These are phyloP conservation scores for Parathielavia appendiculata DNA, from an alignment of 495 filamentous ascomycete species.

Conservation along the genomic window DNA sequence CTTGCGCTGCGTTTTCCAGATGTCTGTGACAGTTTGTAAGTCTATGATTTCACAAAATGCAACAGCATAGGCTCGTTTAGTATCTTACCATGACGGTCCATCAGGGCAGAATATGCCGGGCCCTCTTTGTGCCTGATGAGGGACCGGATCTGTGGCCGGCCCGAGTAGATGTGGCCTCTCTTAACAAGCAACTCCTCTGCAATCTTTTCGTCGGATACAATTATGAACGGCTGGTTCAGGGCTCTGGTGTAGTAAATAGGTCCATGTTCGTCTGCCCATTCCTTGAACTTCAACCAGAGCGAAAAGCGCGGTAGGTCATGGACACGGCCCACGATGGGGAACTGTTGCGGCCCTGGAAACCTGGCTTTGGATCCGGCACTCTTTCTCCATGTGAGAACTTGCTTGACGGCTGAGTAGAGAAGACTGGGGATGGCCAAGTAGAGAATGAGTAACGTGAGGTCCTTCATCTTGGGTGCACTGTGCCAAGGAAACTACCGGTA, in stretches of 20 bases:
- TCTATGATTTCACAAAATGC: neutral
- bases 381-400: constrained; percentile 37
- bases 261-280: constrained; percentile 52
- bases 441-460: constrained; percentile 34
- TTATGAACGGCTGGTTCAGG: constrained; percentile 46
- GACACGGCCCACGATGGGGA: constrained; percentile 47
- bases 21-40: constrained; percentile 27
- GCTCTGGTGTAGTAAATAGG: constrained; percentile 51
- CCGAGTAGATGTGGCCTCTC: constrained; percentile 50
- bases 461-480: constrained; percentile 26
- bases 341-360: constrained; percentile 44
- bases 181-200: constrained; percentile 52
- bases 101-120: constrained; percentile 43
- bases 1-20: constrained; percentile 44
- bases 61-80: neutral
- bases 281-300: constrained; percentile 53
- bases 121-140: constrained; percentile 46
- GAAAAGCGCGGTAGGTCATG: constrained; percentile 47
- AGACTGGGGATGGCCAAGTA: constrained; percentile 44
- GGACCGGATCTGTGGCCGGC: constrained; percentile 45
- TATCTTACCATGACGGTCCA: constrained; percentile 44
- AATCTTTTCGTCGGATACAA: constrained; percentile 52
- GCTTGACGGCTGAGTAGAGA: constrained; percentile 38
- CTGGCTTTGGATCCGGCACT: constrained; percentile 20
- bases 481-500: neutral